phyloP scores from a whole-genome alignment of 1,284 basidiomycete genomes.

The Anthracocystis setariae region DNA sequence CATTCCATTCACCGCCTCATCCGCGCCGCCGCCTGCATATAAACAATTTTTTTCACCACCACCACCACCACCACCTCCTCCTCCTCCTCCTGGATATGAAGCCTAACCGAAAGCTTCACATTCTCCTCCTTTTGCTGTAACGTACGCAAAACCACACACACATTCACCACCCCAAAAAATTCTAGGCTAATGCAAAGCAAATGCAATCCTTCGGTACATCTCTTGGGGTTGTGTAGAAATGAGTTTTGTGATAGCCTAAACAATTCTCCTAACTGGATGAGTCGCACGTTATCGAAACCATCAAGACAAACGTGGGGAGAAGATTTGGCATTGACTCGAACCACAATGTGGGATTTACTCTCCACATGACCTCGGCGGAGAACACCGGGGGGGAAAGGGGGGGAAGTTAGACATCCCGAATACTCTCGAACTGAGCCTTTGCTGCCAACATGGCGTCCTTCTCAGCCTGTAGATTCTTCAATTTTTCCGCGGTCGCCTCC shows the following conservation, averaged over 20 bases:
- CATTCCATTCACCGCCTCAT: background rate
- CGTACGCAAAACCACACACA: slow-evolving; percentile 4
- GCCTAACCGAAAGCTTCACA: too few species aligned
- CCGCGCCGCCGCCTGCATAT: background rate
- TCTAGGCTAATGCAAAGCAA: slow-evolving; percentile 14
- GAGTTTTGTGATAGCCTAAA: background rate
- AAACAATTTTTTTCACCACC: too few species aligned
- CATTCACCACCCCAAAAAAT: slow-evolving; percentile 12
- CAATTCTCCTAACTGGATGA: too few species aligned
- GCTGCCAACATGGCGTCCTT: slow-evolving; percentile 52
- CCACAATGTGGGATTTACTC: too few species aligned
- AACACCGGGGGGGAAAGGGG: too few species aligned
- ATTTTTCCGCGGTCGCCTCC: slow-evolving; percentile 49
- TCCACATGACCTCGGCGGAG: too few species aligned
- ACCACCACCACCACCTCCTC: too few species aligned
- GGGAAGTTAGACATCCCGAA: too few species aligned
- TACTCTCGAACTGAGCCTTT: slow-evolving; percentile 60
- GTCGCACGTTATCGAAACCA: too few species aligned
- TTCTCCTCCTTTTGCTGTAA: background rate
- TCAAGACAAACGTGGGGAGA: too few species aligned
- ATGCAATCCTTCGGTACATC: slow-evolving; percentile 12
- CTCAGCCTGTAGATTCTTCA: slow-evolving; percentile 55
- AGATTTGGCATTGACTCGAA: too few species aligned
- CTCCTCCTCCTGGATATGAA: slow-evolving; percentile 5
- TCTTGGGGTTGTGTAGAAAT: background rate